A percentile compares a stretch with the other conserved stretches of the same genome.
Evolutionary conservation across 306 rosid species (phyloP).

Genomic region (Rosa lucieae): DNA sequence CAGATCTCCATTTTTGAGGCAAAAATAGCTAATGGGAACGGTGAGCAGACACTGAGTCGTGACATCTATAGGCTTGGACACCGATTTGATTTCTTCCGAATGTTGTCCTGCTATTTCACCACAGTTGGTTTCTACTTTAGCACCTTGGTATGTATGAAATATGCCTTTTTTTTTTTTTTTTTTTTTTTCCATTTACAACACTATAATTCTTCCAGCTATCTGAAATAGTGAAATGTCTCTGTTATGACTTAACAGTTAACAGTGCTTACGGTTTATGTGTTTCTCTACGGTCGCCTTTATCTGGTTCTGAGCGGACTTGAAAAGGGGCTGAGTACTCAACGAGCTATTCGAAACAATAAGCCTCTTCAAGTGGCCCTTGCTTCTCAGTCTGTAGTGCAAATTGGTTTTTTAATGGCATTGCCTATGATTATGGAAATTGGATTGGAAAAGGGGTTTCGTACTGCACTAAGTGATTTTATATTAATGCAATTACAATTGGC

Average conservation of each 20-base stretch:
- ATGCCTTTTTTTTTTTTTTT: slow-evolving; percentile 12
- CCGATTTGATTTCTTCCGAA: slow-evolving; percentile 92
- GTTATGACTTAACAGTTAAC: slow-evolving; percentile 62
- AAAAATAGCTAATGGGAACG: slow-evolving; percentile 91
- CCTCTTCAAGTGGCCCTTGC: slow-evolving; percentile 96
- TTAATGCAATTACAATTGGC: slow-evolving; percentile 94
- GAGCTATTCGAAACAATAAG: slow-evolving; percentile 63
- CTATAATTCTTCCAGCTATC: slow-evolving; percentile 17
- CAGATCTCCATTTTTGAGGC: slow-evolving; percentile 99
- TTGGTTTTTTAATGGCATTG: slow-evolving; percentile 88
- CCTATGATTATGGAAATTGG: slow-evolving; percentile 99
- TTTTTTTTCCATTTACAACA: slow-evolving; percentile 5
- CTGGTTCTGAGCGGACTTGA: slow-evolving; percentile 93
- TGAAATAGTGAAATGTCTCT: slow-evolving; percentile 13
- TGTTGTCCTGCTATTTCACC: slow-evolving; percentile 84
- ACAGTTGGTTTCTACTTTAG: slow-evolving; percentile 95
- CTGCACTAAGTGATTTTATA: slow-evolving; percentile 78
- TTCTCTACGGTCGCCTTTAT: slow-evolving; percentile 94
- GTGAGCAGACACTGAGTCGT: slow-evolving; percentile 94
- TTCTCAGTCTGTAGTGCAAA: slow-evolving; percentile 91
- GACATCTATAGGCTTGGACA: slow-evolving; percentile 96
- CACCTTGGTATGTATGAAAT: slow-evolving; percentile 65
- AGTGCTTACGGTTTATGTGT: slow-evolving; percentile 81
- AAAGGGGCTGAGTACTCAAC: slow-evolving; percentile 46
- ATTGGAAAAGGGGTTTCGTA: slow-evolving; percentile 85